Evolutionary conservation across 2,329 filamentous ascomycete genomes (phyloP), one percentile per base, ranked within the genome.

Genomic region (Arthroderma sp.): DNA sequence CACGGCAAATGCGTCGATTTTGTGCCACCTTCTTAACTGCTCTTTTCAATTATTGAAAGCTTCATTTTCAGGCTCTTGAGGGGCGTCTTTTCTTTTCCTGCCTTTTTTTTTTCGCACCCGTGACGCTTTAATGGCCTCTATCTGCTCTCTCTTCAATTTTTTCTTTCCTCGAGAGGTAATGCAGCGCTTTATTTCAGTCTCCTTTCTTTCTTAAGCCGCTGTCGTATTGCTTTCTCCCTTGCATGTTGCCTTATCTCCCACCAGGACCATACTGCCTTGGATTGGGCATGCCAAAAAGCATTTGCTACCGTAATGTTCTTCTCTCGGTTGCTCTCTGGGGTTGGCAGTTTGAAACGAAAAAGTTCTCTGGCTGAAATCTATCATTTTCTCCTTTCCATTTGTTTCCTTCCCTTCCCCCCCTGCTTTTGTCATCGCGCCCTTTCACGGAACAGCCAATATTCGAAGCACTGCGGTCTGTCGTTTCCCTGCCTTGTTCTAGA

Each of bases 311-410:
- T 38, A 38, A 7, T 10, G 15, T 27, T 33, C 41, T 43, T 7
- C 40, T 44, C 56, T 55, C 51, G 55, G 54, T 59, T 63, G 58
- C 55, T 57, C 36, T 56, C 57, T 57, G 64, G 63, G 64, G 63
- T 60, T 64, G 63, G 63, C 63, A 59, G 59, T 65, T 55, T 66
- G 63, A 22, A 22, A 22, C 62, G 60, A 66, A 66, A 66, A 66
- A 59, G 36, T 66, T 61, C 15, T 22, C 15, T 22, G 15, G 15
- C 15, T 22, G 15, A 22, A 22, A 22, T 22, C 15, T 22, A 22
- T 55, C 54, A 53, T 56, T 54, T 58, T 53, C 51, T 52, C 50
- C 55, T 52, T 56, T 46, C 53, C 54, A 59, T 31, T 40, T 44
- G 28, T 15, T 47, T 22, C 32, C 11, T 34, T 34, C 32, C 32